Conservation (phyloP, 208 protist species). For the Trypanosoma mega region DNA sequence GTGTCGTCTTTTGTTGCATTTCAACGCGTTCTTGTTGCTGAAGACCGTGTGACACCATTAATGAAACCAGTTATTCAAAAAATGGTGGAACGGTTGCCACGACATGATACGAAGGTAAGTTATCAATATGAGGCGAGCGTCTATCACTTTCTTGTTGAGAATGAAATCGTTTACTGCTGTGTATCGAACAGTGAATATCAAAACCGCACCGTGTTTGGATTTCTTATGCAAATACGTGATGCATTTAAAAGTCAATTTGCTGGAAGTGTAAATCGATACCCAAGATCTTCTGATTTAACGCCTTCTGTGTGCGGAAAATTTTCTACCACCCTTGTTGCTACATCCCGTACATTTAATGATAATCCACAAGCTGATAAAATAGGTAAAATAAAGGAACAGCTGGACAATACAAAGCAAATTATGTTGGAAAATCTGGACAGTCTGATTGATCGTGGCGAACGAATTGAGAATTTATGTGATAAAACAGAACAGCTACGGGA, state of each 20-base stretch:
- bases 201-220: slow-evolving; percentile 61
- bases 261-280: slow-evolving; percentile 50
- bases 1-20: slow-evolving; percentile 52
- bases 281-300: slow-evolving; percentile 41
- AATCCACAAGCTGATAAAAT: slow-evolving; percentile 71
- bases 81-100: slow-evolving; percentile 71
- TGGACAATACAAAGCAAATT: slow-evolving; percentile 74
- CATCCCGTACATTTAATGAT: slow-evolving; percentile 52
- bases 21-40: slow-evolving; percentile 41
- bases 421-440: slow-evolving; percentile 86
- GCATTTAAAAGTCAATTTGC: slow-evolving; percentile 68
- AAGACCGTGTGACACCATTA: slow-evolving; percentile 43
- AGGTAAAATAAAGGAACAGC: slow-evolving; percentile 59
- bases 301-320: slow-evolving; percentile 46
- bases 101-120: slow-evolving; percentile 70
- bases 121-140: slow-evolving; percentile 72
- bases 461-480: slow-evolving; percentile 82
- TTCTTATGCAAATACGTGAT: slow-evolving; percentile 60
- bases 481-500: slow-evolving; percentile 64
- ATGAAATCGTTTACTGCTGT: slow-evolving; percentile 81
- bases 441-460: slow-evolving; percentile 76
- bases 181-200: slow-evolving; percentile 48
- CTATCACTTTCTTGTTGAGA: slow-evolving; percentile 86
- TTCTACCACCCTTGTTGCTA: slow-evolving; percentile 30
- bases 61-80: slow-evolving; percentile 43